A percentile compares a stretch with the other conserved stretches of the same genome.
Evolutionary conservation across 306 rosid species (phyloP).

Genomic region (Glycyrrhiza uralensis): DNA sequence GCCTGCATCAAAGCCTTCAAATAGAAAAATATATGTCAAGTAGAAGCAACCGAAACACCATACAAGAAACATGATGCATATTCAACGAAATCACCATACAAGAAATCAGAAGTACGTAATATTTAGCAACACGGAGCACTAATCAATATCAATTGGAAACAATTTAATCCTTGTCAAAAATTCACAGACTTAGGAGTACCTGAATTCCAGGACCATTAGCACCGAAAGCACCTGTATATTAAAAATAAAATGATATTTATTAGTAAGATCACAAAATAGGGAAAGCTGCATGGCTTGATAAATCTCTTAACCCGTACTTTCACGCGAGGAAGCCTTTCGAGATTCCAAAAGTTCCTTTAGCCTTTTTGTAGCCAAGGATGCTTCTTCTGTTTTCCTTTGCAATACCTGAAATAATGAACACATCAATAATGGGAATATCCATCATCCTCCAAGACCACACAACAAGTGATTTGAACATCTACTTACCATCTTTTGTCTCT

Average conservation of each 20-base stretch:
- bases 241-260: background rate
- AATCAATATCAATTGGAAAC: background rate
- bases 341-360: slow-evolving; percentile 91
- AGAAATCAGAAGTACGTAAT: background rate
- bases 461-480: slow-evolving; percentile 17
- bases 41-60: background rate
- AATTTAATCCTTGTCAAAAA: background rate
- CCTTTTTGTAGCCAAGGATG: slow-evolving; percentile 85
- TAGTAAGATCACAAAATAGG: background rate
- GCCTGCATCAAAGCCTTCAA: slow-evolving; percentile 80
- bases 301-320: slow-evolving; percentile 46
- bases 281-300: background rate
- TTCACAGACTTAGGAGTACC: slow-evolving; percentile 41
- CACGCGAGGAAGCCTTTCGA: slow-evolving; percentile 71
- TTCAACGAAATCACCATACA: background rate
- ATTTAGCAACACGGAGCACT: background rate
- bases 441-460: slow-evolving; percentile 4
- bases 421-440: slow-evolving; percentile 11
- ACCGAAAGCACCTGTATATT: slow-evolving; percentile 41
- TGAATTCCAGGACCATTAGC: slow-evolving; percentile 77
- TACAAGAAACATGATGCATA: background rate
- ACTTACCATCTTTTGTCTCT: slow-evolving; percentile 90
- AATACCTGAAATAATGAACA: slow-evolving; percentile 51
- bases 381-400: slow-evolving; percentile 98
- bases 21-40: slow-evolving; percentile 12